Evolutionary conservation across 441 rosid species (phyloP), one percentile per base, ranked within the genome.

Genomic region (Kokia cookei): DNA sequence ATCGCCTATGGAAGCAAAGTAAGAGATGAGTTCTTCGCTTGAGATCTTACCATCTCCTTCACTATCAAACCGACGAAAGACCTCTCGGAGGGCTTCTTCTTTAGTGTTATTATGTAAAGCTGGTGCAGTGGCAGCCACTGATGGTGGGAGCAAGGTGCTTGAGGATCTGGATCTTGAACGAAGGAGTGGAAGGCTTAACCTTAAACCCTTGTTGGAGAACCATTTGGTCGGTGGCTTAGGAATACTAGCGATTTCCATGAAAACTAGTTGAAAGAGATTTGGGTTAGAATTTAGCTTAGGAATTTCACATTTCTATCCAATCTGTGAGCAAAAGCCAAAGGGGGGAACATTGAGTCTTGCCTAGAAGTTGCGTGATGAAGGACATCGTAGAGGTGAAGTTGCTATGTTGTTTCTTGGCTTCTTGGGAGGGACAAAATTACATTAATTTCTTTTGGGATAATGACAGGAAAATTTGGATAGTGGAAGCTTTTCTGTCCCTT

Each of bases 1-100:
- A 79, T 92, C 98, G 8, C 96, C 98, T 26, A 92, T 76, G 3
- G 96, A 91, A 0, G 82, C 88, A 35, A 93, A 93, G 79, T 85
- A 89, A 1, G 84, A 69, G 60, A 85, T 79, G 19, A 93, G 89
- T 80, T 91, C 94, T 3, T 78, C 73, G 45, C 93, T 83, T 11
- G 94, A 84, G 69, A 93, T 89, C 81, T 85, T 91, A 1, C 93
- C 96, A 57, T 93, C 94, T 0, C 90, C 85, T 45, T 93, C 83
- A 0, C 80, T 51, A 65, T 93, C 93, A 9, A 93, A 91, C 55
- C 74, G 77, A 65, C 76, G 72, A 77, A 92, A 92, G 3, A 92
- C 97, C 51, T 80, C 75, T 50, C 51, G 79, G 9, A 92, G 82
- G 76, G 84, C 91, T 11, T 82, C 80, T 4, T 80, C 76, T 35